A percentile compares a stretch with the other conserved stretches of the same genome.
These are phyloP conservation scores for Aspergillus sp. DNA, from an alignment of 2,329 filamentous ascomycete species.

Conservation along the genomic window DNA sequence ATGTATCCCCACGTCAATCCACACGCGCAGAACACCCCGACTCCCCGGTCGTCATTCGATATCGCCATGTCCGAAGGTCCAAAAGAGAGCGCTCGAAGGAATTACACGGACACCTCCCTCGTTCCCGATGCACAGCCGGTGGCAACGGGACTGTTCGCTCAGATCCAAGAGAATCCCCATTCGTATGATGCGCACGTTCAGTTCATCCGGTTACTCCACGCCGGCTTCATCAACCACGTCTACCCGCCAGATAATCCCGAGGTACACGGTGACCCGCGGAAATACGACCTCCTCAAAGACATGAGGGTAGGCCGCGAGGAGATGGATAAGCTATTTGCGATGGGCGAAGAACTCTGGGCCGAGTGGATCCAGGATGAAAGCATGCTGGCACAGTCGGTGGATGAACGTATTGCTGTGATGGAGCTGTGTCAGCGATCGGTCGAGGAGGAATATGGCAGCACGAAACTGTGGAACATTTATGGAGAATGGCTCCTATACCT, in stretches of 20 bases:
- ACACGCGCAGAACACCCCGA: conserved; percentile 29
- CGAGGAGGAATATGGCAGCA: conserved; percentile 52
- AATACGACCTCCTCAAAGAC: conserved; percentile 39
- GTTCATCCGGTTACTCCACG: conserved; percentile 39
- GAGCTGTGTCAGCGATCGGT: conserved; percentile 52
- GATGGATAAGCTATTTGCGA: conserved; percentile 53
- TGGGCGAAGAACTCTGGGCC: conserved; percentile 54
- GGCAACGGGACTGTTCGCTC: conserved; percentile 32
- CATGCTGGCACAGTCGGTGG: conserved; percentile 44
- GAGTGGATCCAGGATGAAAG: conserved; percentile 57
- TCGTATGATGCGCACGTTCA: conserved; percentile 39
- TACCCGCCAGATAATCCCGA: conserved; percentile 37
- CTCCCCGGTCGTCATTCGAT: conserved; percentile 36
- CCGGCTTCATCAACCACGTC: conserved; percentile 39
- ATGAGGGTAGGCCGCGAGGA: conserved; percentile 43
- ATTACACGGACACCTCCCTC: conserved; percentile 35
- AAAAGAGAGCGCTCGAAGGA: conserved; percentile 28
- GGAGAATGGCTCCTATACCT: conserved; percentile 52
- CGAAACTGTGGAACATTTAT: conserved; percentile 53
- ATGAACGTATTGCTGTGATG: conserved; percentile 50
- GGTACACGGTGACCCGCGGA: conserved; percentile 35
- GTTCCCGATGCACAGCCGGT: conserved; percentile 30
- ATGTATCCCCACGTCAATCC: conserved; percentile 31
- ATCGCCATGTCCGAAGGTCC: conserved; percentile 37
- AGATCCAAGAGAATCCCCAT: conserved; percentile 38